A percentile compares a stretch with the other conserved stretches of the same genome.
These are phyloP conservation scores for Russula sp. DNA, from an alignment of 768 basidiomycete genomes.

Conservation along the genomic window DNA sequence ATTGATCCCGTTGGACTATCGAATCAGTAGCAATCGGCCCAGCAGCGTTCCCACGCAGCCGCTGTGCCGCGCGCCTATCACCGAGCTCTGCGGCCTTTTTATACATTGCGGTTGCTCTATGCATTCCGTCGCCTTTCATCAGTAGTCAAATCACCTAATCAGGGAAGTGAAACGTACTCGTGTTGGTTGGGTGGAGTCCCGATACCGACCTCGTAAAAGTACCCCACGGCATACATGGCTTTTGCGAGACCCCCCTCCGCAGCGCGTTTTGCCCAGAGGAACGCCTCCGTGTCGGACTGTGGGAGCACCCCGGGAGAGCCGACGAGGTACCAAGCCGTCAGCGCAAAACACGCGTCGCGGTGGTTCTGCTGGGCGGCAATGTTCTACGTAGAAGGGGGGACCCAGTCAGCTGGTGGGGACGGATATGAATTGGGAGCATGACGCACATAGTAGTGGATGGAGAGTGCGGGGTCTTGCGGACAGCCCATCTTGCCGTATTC, in stretches of 20 bases:
- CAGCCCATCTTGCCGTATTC: conserved; percentile 99
- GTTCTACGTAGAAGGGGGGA: conserved; percentile 48
- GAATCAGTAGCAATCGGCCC: conserved; percentile 51
- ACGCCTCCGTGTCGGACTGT: conserved; percentile 98
- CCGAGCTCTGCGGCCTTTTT: conserved; percentile 87
- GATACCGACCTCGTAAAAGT: conserved; percentile 95
- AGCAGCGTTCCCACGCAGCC: conserved; percentile 58
- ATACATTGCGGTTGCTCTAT: conserved; percentile 74
- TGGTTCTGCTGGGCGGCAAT: conserved; percentile 98
- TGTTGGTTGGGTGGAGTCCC: conserved; percentile 61
- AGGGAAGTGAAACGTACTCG: conserved; percentile 45
- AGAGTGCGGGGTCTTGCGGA: conserved; percentile 92
- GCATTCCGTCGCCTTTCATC: neutral
- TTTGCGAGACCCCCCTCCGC: conserved; percentile 89
- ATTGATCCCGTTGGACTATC: conserved; percentile 49
- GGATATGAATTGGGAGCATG: conserved; percentile 1
- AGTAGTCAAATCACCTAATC: neutral
- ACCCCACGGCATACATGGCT: conserved; percentile 97
- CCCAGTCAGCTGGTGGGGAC: neutral
- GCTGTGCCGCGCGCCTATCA: conserved; percentile 87
- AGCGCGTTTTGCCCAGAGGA: conserved; percentile 93
- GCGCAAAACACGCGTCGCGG: conserved; percentile 93
- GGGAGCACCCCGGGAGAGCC: conserved; percentile 96
- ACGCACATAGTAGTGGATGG: conserved; percentile 97
- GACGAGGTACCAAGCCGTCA: conserved; percentile 99